A percentile compares a stretch with the other conserved stretches of the same genome.
These are phyloP conservation scores for Ascochyta rabiei DNA, from an alignment of 2,329 filamentous ascomycete species.

Conservation along the genomic window DNA sequence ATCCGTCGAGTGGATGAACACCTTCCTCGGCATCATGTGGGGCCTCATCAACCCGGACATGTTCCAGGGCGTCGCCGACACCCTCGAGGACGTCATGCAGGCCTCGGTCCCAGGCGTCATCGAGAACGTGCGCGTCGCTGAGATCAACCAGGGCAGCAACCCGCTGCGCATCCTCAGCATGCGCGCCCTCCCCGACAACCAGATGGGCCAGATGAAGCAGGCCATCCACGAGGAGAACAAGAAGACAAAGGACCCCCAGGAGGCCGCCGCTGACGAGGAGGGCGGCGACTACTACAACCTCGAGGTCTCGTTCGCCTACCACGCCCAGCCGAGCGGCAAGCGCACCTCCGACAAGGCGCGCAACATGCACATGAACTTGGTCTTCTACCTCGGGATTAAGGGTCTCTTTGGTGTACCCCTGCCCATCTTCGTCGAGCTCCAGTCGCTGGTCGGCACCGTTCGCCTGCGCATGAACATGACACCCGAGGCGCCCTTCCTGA, in stretches of 20 bases:
- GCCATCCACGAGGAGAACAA: slow-evolving; percentile 79
- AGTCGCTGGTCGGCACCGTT: slow-evolving; percentile 86
- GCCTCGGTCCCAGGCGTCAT: slow-evolving; percentile 89
- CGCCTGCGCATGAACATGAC: slow-evolving; percentile 83
- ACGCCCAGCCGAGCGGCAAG: slow-evolving; percentile 75
- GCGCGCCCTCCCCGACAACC: slow-evolving; percentile 80
- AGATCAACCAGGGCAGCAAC: slow-evolving; percentile 93
- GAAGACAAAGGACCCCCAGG: slow-evolving; percentile 82
- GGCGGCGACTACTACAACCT: slow-evolving; percentile 93
- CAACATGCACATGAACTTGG: slow-evolving; percentile 96
- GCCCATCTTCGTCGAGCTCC: slow-evolving; percentile 88
- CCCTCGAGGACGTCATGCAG: slow-evolving; percentile 94
- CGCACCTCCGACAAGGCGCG: slow-evolving; percentile 80
- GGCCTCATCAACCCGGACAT: slow-evolving; percentile 93
- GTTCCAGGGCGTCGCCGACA: slow-evolving; percentile 91
- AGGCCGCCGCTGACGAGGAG: slow-evolving; percentile 86
- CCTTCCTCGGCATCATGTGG: slow-evolving; percentile 82
- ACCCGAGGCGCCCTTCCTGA: slow-evolving; percentile 89
- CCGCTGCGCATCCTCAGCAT: slow-evolving; percentile 87
- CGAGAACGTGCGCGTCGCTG: slow-evolving; percentile 91
- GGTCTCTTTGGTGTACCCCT: slow-evolving; percentile 88
- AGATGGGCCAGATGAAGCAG: slow-evolving; percentile 81
- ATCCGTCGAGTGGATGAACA: slow-evolving; percentile 94
- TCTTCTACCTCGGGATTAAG: slow-evolving; percentile 91
- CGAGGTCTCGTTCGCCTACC: slow-evolving; percentile 88